phyloP scores from a whole-genome alignment of 176 grass and related monocot genomes.

The Rhipidocladum racemiflorum region DNA sequence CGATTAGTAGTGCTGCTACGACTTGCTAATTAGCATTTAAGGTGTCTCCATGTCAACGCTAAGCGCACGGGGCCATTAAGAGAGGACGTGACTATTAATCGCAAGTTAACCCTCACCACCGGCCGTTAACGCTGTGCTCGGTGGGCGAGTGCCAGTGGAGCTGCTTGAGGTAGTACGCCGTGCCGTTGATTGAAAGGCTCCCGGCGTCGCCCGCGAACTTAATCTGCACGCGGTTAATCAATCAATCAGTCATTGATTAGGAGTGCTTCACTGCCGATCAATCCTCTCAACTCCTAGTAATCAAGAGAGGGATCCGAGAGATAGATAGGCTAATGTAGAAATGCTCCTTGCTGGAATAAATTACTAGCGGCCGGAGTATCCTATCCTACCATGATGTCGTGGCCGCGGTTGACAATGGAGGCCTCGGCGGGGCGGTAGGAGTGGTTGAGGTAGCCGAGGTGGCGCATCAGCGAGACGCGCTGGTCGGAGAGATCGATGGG shows the following conservation, averaged over 20 bases:
- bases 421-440: conserved; percentile 50
- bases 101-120: neutral
- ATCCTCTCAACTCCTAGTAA: neutral
- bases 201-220: conserved; percentile 48
- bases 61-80: neutral
- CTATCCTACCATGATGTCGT: conserved; percentile 54
- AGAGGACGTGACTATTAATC: neutral
- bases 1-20: neutral
- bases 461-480: conserved; percentile 23
- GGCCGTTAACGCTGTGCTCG: conserved; percentile 66
- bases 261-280: neutral
- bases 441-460: conserved; percentile 47
- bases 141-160: conserved; percentile 84
- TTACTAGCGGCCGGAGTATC: neutral
- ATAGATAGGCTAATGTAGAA: neutral
- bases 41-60: neutral
- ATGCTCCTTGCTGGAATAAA: too few species aligned
- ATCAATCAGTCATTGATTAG: neutral
- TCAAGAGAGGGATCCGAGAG: neutral
- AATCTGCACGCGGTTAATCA: conserved; percentile 28
- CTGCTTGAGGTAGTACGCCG: conserved; percentile 44
- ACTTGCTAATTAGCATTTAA: neutral
- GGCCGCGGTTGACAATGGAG: conserved; percentile 58
- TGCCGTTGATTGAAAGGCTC: conserved; percentile 50
- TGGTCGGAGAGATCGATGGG: conserved; percentile 57